Base-by-base conservation (phyloP, 305 asterid species). In the Fraxinus dipetala region DNA sequence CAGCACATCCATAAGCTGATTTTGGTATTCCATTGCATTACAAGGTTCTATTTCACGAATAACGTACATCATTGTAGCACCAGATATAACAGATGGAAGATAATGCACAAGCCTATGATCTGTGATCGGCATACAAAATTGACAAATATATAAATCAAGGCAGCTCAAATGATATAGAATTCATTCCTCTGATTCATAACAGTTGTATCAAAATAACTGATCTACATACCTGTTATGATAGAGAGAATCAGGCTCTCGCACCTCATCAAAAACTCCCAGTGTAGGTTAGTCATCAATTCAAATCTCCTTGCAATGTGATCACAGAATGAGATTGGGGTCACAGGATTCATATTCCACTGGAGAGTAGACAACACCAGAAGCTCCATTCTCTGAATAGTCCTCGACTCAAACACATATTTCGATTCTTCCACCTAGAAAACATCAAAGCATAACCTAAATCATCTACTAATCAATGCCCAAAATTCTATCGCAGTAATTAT, bases 351-450 rank as follows among this genome's bases (percentile, higher is more conserved):
- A 87, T 81, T 92, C 99, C 99, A 94, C 74, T 87, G 85, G n/a
- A 94, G 91, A 4, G 95, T 86, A 1, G 97, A 89, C 63, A 95
- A 94, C 77, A 95, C 89, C 88, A 94, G 81, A 51, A 94, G 89
- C 89, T 95, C 99, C 98, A 94, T 92, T 85, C 97, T 92, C 88
- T 90, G 94, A 54, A 95, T 89, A 35, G 99, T 93, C 88, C 90
- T 92, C 2, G 99, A 91, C 86, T 94, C 99, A 43, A 95, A 94
- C 80, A 92, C 80, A 83, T 87, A 93, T 86, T 88, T 91, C 0
- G 91, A 84, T 80, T 91, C 94, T 59, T 87, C 93, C 31, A 91
- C 95, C 98, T 94, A 82, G 83, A 82, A 63, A 76, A 31, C 80
- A 83, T 38, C 63, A 30, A 30, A 69, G 75, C 75, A 69, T 13